Percentiles rank a stretch among this genome's conserved stretches.
These are phyloP conservation scores for Aquilaria malaccensis DNA, from an alignment of 345 rosid species.

Conservation along the genomic window DNA sequence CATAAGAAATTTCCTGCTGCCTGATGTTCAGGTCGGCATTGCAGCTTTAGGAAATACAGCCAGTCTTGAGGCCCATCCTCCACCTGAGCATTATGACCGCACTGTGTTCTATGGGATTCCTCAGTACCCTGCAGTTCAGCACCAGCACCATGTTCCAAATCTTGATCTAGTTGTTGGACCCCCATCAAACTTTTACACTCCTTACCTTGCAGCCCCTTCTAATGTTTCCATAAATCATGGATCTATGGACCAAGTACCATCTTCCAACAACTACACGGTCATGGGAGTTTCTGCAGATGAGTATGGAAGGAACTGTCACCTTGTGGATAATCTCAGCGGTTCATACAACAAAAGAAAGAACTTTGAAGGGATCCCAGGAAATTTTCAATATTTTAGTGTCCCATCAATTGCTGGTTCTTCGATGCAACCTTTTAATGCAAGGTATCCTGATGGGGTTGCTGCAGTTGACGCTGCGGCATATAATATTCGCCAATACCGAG, in stretches of 20 bases:
- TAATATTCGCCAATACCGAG: constrained; percentile 35
- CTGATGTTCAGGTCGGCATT: constrained; percentile 34
- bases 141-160: constrained; percentile 38
- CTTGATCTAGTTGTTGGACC: constrained; percentile 42
- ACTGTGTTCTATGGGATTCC: constrained; percentile 38
- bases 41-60: constrained; percentile 30
- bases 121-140: constrained; percentile 44
- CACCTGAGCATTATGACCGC: constrained; percentile 38
- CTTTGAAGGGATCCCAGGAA: constrained; percentile 39
- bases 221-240: constrained; percentile 38
- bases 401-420: constrained; percentile 39
- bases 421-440: constrained; percentile 31
- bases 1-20: constrained; percentile 36
- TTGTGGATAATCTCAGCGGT: constrained; percentile 47
- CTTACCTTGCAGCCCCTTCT: constrained; percentile 28
- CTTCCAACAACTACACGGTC: constrained; percentile 36
- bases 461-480: constrained; percentile 31
- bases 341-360: constrained; percentile 58
- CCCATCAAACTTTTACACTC: constrained; percentile 39
- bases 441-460: constrained; percentile 41
- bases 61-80: constrained; percentile 35
- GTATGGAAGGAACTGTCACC: constrained; percentile 38
- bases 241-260: constrained; percentile 33
- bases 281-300: constrained; percentile 48
- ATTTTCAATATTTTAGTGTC: constrained; percentile 41